Evolutionary conservation across 345 rosid species (phyloP).

Genomic region (Anacardium occidentale): DNA sequence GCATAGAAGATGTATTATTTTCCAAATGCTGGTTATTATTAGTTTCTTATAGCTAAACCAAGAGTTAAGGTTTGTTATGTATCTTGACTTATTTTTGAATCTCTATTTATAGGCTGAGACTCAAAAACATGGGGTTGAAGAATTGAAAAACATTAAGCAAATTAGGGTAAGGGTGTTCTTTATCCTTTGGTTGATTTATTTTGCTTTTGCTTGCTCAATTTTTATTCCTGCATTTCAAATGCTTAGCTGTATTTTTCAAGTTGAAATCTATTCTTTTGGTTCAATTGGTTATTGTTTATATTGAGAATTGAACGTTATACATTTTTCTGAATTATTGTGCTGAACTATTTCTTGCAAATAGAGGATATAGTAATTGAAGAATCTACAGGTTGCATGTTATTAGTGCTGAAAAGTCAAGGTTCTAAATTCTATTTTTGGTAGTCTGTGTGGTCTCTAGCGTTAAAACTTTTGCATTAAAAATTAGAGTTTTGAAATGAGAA

Average conservation of each 20-base stretch:
- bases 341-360: background rate
- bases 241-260: background rate
- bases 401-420: background rate
- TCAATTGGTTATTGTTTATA: background rate
- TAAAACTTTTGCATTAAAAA: slow-evolving; percentile 5
- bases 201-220: slow-evolving; percentile 9
- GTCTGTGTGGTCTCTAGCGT: background rate
- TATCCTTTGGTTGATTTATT: background rate
- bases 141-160: slow-evolving; percentile 76
- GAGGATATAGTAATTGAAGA: background rate
- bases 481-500: background rate
- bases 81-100: slow-evolving; percentile 9
- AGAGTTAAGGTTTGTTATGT: background rate
- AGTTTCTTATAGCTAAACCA: too few relatives aligned
- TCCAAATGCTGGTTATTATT: background rate
- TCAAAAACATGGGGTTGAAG: slow-evolving; percentile 83
- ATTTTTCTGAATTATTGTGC: background rate
- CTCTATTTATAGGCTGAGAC: slow-evolving; percentile 60
- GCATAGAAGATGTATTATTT: background rate
- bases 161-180: slow-evolving; percentile 57
- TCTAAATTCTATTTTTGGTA: background rate
- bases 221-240: background rate
- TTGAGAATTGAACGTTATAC: background rate
- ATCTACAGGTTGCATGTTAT: background rate
- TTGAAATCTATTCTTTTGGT: background rate